These are phyloP conservation scores for Nitzschia putrida DNA, from an alignment of 108 stramenopile species.

Conservation along the genomic window DNA sequence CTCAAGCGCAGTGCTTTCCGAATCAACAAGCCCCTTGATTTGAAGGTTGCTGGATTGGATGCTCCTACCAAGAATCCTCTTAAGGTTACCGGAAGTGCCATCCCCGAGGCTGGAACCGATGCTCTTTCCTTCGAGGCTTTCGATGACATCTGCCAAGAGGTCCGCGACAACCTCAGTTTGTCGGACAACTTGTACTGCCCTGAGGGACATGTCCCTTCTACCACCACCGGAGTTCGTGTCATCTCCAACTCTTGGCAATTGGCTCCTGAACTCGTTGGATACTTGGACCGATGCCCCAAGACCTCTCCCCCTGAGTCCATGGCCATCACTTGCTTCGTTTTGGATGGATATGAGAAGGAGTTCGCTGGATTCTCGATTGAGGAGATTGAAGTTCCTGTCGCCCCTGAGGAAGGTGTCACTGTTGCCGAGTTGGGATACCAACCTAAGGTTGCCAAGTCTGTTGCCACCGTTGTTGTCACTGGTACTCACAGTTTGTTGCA, in stretches of 20 bases:
- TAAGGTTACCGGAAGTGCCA: constrained; percentile 59
- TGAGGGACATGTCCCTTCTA: constrained; percentile 83
- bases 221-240: constrained; percentile 71
- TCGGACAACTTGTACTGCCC: constrained; percentile 77
- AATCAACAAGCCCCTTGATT: constrained; percentile 83
- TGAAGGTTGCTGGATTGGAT: constrained; percentile 72
- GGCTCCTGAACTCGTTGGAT: constrained; percentile 74
- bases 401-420: constrained; percentile 43
- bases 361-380: constrained; percentile 88
- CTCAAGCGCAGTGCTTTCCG: constrained; percentile 82
- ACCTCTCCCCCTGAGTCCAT: constrained; percentile 61
- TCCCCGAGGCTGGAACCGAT: constrained; percentile 83
- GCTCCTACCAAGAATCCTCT: constrained; percentile 64
- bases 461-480: constrained; percentile 75
- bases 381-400: constrained; percentile 64
- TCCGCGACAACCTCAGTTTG: constrained; percentile 66
- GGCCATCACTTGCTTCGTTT: constrained; percentile 77
- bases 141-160: constrained; percentile 67
- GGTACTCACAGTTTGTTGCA: constrained; percentile 60
- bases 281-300: constrained; percentile 80
- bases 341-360: constrained; percentile 48
- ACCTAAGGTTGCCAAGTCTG: constrained; percentile 68
- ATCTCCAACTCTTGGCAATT: constrained; percentile 66
- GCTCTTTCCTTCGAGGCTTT: constrained; percentile 73
- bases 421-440: constrained; percentile 42